Percentiles rank a stretch among this genome's conserved stretches.
phyloP scores from a whole-genome alignment of 345 rosid species.

The Eucalyptus grandis region DNA sequence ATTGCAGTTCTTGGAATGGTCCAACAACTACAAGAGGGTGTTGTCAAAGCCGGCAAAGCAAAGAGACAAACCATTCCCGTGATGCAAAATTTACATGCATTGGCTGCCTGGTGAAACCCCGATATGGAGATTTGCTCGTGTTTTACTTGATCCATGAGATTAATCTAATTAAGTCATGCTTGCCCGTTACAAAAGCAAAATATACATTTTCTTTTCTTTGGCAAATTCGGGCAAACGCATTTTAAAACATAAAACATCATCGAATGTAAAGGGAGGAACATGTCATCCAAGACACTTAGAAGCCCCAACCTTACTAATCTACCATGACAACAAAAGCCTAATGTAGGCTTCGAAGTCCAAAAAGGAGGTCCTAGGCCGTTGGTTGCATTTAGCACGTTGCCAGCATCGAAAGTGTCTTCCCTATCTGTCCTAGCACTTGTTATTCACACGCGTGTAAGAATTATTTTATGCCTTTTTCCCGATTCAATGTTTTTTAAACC shows the following conservation, averaged over 20 bases:
- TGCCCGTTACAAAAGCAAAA: background rate
- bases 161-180: background rate
- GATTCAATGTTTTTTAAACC: background rate
- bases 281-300: background rate
- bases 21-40: background rate
- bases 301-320: background rate
- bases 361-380: background rate
- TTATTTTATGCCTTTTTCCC: background rate
- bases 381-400: background rate
- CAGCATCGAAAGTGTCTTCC: background rate
- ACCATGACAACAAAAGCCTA: background rate
- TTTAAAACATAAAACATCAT: background rate
- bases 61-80: background rate
- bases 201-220: background rate
- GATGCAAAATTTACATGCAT: background rate
- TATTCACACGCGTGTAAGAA: background rate
- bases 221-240: too few relatives aligned
- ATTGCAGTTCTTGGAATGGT: background rate
- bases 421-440: background rate
- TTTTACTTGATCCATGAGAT: background rate
- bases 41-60: background rate
- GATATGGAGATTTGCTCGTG: background rate
- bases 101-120: accelerated
- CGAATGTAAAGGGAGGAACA: background rate
- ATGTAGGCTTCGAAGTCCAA: background rate